These are phyloP conservation scores for Colletotrichum sp. DNA, from an alignment of 2,329 filamentous ascomycete genomes.

Conservation along the genomic window DNA sequence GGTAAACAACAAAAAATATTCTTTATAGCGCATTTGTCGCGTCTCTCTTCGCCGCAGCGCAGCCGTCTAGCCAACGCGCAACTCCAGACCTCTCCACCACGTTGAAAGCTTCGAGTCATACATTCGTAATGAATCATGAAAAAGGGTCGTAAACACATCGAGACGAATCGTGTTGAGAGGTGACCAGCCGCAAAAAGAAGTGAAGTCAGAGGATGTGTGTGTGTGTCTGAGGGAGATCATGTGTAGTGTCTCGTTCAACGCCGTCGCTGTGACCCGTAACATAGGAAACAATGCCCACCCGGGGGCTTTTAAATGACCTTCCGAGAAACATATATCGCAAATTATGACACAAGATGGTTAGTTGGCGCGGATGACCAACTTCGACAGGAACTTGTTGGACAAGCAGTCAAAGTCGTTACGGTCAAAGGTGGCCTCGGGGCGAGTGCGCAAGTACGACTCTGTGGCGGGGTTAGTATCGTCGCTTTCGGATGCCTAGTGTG, in stretches of 20 bases:
- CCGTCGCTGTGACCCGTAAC: slow-evolving; percentile 25
- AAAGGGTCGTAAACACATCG: slow-evolving; percentile 24
- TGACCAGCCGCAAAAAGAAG: slow-evolving; percentile 23
- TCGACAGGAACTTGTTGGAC: slow-evolving; percentile 96
- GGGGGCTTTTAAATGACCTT: slow-evolving; percentile 2
- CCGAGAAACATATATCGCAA: slow-evolving; percentile 17
- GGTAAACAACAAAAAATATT: neutral
- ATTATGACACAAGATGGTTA: slow-evolving; percentile 43
- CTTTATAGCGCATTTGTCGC: slow-evolving; percentile 10
- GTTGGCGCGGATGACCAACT: slow-evolving; percentile 94
- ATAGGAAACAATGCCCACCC: slow-evolving; percentile 19
- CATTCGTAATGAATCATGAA: slow-evolving; percentile 26
- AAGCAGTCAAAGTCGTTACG: slow-evolving; percentile 91
- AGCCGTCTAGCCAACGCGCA: slow-evolving; percentile 7
- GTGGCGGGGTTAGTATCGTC: slow-evolving; percentile 42
- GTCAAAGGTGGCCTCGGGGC: slow-evolving; percentile 83
- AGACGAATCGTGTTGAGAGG: slow-evolving; percentile 20
- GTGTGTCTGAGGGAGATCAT: neutral
- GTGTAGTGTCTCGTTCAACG: slow-evolving; percentile 23
- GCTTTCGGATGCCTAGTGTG: neutral
- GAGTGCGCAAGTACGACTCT: slow-evolving; percentile 88
- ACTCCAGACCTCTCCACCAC: slow-evolving; percentile 13
- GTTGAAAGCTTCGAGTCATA: slow-evolving; percentile 20
- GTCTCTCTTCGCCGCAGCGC: slow-evolving; percentile 17
- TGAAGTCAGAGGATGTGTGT: slow-evolving; percentile 4